A percentile compares a stretch with the other conserved stretches of the same genome.
Conservation (phyloP, 108 stramenopile species). For the Epithemia pelagica region DNA sequence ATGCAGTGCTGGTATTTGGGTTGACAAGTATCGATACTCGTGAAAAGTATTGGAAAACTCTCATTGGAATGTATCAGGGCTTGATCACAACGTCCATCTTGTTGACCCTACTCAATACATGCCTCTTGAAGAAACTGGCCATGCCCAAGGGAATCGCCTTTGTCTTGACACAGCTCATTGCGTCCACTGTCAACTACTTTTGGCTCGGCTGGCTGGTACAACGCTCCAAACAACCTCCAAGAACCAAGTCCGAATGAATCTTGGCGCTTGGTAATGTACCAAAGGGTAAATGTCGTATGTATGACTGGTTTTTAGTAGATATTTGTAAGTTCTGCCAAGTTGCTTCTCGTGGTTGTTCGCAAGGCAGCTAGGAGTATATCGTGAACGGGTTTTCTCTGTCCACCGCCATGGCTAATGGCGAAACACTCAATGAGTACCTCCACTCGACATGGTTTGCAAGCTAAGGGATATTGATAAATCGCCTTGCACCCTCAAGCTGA, state of each 20-base stretch:
- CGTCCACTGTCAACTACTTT: conserved; percentile 32
- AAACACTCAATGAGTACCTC: too few species aligned
- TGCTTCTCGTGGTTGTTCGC: too few species aligned
- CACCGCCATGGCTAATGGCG: too few species aligned
- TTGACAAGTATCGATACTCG: conserved; percentile 28
- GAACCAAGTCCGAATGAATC: conserved; percentile 20
- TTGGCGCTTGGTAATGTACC: too few species aligned
- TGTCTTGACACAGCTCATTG: conserved; percentile 19
- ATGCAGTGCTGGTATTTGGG: conserved; percentile 34
- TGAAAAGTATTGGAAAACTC: conserved; percentile 22
- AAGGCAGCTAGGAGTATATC: too few species aligned
- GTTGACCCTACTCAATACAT: conserved; percentile 22
- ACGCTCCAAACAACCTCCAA: background rate
- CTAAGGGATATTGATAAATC: too few species aligned
- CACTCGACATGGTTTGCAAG: too few species aligned
- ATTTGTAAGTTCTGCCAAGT: too few species aligned
- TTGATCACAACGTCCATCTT: conserved; percentile 20
- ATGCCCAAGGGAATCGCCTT: conserved; percentile 18
- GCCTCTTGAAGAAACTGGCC: conserved; percentile 6
- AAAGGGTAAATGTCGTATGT: too few species aligned
- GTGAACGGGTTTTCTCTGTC: too few species aligned
- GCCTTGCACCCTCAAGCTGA: too few species aligned
- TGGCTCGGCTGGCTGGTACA: conserved; percentile 13
- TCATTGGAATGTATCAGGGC: conserved; percentile 20
- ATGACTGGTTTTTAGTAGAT: too few species aligned